phyloP scores from a whole-genome alignment of 371 early-diverging fungal genomes.

The Rhizopus microsporus region DNA sequence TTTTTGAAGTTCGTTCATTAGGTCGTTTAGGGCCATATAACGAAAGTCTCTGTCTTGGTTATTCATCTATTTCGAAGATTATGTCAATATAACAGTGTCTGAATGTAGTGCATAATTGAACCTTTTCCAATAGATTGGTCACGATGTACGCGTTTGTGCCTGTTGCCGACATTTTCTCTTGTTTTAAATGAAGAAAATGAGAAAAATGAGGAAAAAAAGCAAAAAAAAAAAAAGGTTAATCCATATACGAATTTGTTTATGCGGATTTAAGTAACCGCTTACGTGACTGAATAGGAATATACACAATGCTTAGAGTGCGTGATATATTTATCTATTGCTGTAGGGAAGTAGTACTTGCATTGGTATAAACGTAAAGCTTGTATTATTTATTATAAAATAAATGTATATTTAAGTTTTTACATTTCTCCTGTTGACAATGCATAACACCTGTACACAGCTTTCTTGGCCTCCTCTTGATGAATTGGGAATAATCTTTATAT shows the following conservation, averaged over 20 bases:
- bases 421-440: too few relatives aligned
- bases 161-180: not conserved
- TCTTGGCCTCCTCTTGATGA: too few relatives aligned
- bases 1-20: slow-evolving; percentile 75
- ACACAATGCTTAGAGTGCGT: too few relatives aligned
- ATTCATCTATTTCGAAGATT: slow-evolving; percentile 54
- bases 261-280: not conserved
- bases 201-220: too few relatives aligned
- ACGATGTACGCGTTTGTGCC: slow-evolving; percentile 66
- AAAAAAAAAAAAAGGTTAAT: not conserved
- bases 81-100: not conserved
- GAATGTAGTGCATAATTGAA: slow-evolving; percentile 17
- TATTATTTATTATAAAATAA: too few relatives aligned
- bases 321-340: too few relatives aligned
- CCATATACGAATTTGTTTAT: slow-evolving; percentile 1
- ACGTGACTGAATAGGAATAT: not conserved
- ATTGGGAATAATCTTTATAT: too few relatives aligned
- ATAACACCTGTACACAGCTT: too few relatives aligned
- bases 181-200: not conserved
- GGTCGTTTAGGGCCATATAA: slow-evolving; percentile 91
- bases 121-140: slow-evolving; percentile 67
- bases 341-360: too few relatives aligned
- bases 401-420: too few relatives aligned
- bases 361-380: too few relatives aligned
- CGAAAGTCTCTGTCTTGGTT: slow-evolving; percentile 90